Evolutionary conservation across 2,329 filamentous ascomycete species (phyloP), one percentile per base, ranked within the genome.

Genomic region (Xylariaceae sp.): DNA sequence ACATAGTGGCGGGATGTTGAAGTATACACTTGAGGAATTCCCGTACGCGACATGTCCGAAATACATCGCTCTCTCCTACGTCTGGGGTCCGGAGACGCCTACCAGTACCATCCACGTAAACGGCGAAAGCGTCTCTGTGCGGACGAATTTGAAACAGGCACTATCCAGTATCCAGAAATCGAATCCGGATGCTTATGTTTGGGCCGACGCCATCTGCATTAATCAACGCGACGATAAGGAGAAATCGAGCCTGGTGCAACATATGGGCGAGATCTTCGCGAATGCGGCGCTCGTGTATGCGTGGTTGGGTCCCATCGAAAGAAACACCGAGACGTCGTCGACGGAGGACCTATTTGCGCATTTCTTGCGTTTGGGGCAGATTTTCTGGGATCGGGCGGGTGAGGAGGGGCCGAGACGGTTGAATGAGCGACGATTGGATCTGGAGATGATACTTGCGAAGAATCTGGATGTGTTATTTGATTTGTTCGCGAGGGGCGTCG

Each of bases 251-350:
- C 13, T 62, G 3, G 61, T 62, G 11, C 55, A 53, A 17, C 52
- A 62, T 17, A 60, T 62, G 55, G 58, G 55, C 1, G 52, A 51
- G 11, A 62, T 62, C 11, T 62, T 60, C 18, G 44, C 58, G n/a
- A 54, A 47, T 11, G 61, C 55, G 2, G 50, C 18, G 35, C n/a
- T 50, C 1, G 61, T 60, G 1, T 62, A 58, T 23, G 61, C 61
- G 41, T 62, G 58, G 58, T 52, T 62, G 41, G 61, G 61, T 6
- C 54, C 55, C 2, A 30, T 39, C 9, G 58, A 51, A 15, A 34
- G 6, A 4, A 49, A 15, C 2, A 50, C 55, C 7, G 9, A 1
- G 30, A 10, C 35, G 8, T 44, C 48, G 6, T 58, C 52, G 3
- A 60, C 55, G 7, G 34, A 54, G 2, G 47, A 51, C 10, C 30